Evolutionary conservation across 2,329 filamentous ascomycete species (phyloP).

Genomic region (Diaporthe vaccinii): DNA sequence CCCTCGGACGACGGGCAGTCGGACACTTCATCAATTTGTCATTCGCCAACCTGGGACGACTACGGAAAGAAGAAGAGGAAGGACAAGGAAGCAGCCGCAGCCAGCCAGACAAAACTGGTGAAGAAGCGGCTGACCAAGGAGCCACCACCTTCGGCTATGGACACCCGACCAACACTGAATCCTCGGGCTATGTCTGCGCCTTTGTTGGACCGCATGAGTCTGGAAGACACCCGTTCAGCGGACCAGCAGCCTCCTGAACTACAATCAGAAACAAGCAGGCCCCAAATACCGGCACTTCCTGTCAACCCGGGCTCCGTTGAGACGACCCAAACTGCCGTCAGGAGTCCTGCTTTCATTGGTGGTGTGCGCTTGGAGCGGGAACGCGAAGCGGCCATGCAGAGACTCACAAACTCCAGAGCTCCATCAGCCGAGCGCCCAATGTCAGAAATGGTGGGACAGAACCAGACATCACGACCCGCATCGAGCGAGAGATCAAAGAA

Average conservation of each 20-base stretch:
- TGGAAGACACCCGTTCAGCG: conserved; percentile 19
- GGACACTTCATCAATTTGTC: conserved; percentile 67
- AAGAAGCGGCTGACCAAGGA: conserved; percentile 56
- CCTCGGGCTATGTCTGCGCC: conserved; percentile 36
- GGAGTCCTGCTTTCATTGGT: conserved; percentile 54
- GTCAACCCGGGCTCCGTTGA: conserved; percentile 26
- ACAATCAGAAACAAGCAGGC: not conserved
- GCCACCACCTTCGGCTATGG: conserved; percentile 46
- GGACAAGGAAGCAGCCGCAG: conserved; percentile 56
- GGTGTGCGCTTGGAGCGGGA: conserved; percentile 59
- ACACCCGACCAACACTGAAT: conserved; percentile 39
- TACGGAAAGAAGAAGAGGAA: conserved; percentile 67
- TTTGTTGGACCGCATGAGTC: conserved; percentile 34
- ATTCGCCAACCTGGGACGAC: conserved; percentile 74
- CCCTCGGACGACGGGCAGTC: conserved; percentile 52
- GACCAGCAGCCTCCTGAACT: conserved; percentile 44
- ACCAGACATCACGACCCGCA: conserved; percentile 7
- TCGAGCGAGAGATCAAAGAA: conserved; percentile 34
- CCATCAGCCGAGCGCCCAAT: conserved; percentile 33
- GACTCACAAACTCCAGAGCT: conserved; percentile 36
- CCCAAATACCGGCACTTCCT: conserved; percentile 9
- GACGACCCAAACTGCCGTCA: conserved; percentile 20
- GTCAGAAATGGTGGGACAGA: conserved; percentile 20
- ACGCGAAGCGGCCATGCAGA: conserved; percentile 50
- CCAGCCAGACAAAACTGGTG: conserved; percentile 53